phyloP scores from a whole-genome alignment of 2,329 filamentous ascomycete genomes.

The Monosporascus ibericus region DNA sequence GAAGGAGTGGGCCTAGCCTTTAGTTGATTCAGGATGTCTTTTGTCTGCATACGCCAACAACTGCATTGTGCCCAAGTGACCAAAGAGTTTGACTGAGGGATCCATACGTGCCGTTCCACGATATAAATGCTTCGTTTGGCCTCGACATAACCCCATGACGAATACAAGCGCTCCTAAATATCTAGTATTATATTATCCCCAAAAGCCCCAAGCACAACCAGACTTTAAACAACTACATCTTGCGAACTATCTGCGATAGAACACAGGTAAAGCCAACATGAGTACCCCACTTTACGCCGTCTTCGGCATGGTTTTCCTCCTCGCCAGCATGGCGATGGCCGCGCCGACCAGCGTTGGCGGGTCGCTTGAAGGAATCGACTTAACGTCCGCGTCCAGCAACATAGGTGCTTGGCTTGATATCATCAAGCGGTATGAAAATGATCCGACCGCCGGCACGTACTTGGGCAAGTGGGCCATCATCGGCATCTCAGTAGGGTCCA shows the following conservation, averaged over 20 bases:
- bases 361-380: background rate
- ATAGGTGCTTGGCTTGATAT: background rate
- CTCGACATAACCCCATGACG: too few species aligned
- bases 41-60: background rate
- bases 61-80: background rate
- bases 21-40: background rate
- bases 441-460: background rate
- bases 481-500: background rate
- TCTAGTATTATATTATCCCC: too few species aligned
- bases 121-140: too few species aligned
- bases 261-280: background rate
- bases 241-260: background rate
- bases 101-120: background rate
- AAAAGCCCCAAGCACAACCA: too few species aligned
- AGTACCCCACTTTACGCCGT: background rate
- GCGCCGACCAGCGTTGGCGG: background rate
- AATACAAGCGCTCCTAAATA: too few species aligned
- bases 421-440: background rate
- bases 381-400: background rate
- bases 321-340: background rate
- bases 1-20: background rate
- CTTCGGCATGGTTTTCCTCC: background rate
- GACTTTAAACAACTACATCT: background rate
- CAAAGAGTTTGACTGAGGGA: background rate
- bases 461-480: background rate